Percentiles rank a stretch among this genome's conserved stretches.
These are phyloP conservation scores for Backusella sp. DNA, from an alignment of 192 early-diverging fungal genomes.

Conservation along the genomic window DNA sequence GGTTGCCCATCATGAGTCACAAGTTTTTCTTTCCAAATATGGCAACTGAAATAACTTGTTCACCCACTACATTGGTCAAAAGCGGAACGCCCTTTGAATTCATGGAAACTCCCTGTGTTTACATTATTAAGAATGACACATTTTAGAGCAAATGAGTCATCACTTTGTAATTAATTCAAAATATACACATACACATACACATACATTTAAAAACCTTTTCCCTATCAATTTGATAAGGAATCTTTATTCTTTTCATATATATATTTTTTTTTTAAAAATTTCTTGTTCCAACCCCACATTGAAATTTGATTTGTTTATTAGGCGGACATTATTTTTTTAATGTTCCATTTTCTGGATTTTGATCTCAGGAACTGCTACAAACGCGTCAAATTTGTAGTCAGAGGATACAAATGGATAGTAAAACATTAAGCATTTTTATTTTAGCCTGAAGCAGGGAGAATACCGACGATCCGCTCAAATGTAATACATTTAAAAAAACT, in stretches of 20 bases:
- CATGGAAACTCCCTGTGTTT: background rate
- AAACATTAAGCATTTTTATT: background rate
- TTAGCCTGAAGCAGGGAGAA: background rate
- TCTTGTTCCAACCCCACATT: background rate
- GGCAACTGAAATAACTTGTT: background rate
- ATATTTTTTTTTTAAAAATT: background rate
- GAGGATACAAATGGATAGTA: background rate
- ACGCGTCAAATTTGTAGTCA: constrained; percentile 1
- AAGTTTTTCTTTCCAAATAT: background rate
- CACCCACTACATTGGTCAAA: background rate
- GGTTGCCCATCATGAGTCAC: constrained; percentile 10
- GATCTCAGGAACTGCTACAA: background rate
- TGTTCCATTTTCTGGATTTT: background rate
- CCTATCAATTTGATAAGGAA: background rate
- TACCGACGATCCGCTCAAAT: background rate
- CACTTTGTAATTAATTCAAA: background rate
- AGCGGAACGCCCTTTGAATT: constrained; percentile 1
- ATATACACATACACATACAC: background rate
- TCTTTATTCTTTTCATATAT: background rate
- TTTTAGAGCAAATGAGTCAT: background rate
- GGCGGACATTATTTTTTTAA: background rate
- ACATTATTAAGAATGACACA: constrained; percentile 4
- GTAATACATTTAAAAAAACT: too few species aligned
- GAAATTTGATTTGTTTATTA: background rate
- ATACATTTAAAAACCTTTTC: background rate